Conservation (phyloP, 2,329 filamentous ascomycete genomes). For the Claviceps purpurea region DNA sequence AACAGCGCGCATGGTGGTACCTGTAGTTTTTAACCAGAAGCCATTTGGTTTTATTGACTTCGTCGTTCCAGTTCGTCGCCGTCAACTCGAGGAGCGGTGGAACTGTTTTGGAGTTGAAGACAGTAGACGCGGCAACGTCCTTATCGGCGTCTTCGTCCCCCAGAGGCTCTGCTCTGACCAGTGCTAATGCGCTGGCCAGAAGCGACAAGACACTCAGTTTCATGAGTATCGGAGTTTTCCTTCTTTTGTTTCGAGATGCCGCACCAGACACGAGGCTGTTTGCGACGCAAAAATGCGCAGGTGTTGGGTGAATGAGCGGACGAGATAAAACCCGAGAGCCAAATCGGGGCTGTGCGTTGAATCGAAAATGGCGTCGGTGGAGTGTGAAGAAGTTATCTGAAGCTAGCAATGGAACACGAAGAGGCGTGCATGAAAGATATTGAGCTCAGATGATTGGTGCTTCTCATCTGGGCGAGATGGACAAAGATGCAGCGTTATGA, state of each 20-base stretch:
- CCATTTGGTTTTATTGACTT: slow-evolving; percentile 39
- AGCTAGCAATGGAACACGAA: background rate
- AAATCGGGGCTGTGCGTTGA: background rate
- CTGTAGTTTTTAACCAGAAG: slow-evolving; percentile 54
- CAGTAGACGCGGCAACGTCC: slow-evolving; percentile 28
- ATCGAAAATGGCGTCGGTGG: background rate
- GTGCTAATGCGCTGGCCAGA: slow-evolving; percentile 28
- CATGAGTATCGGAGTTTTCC: slow-evolving; percentile 14
- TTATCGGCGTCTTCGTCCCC: slow-evolving; percentile 23
- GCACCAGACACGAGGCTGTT: background rate
- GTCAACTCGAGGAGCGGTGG: slow-evolving; percentile 51
- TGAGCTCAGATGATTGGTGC: background rate
- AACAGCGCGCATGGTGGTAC: slow-evolving; percentile 24
- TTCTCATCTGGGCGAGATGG: background rate
- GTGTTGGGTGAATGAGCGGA: background rate
- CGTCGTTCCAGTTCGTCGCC: slow-evolving; percentile 41
- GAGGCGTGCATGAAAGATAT: background rate
- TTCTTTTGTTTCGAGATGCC: background rate
- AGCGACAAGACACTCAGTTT: slow-evolving; percentile 27
- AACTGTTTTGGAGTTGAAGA: slow-evolving; percentile 54
- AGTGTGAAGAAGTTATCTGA: background rate
- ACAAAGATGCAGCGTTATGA: background rate
- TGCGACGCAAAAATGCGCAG: background rate
- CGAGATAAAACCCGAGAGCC: background rate
- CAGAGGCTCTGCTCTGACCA: slow-evolving; percentile 15